phyloP scores from a whole-genome alignment of 2,329 filamentous ascomycete genomes.

The Talaromyces sp. region DNA sequence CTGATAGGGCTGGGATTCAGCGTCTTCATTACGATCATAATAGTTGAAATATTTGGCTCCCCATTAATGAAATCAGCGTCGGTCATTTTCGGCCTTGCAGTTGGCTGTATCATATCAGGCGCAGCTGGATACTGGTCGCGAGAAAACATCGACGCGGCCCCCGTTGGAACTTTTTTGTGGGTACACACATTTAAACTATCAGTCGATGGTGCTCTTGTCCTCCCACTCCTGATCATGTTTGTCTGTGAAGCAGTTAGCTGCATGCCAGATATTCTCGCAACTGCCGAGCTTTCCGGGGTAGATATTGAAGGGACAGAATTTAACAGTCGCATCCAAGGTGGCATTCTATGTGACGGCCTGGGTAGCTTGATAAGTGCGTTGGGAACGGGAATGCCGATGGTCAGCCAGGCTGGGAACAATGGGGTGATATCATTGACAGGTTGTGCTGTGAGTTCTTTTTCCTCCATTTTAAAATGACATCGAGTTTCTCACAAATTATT shows the following conservation, averaged over 20 bases:
- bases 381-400: constrained; percentile 75
- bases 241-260: constrained; percentile 73
- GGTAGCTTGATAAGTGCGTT: constrained; percentile 70
- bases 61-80: constrained; percentile 79
- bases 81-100: constrained; percentile 67
- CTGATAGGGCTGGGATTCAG: constrained; percentile 75
- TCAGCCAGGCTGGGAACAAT: constrained; percentile 78
- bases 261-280: constrained; percentile 48
- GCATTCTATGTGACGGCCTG: constrained; percentile 61
- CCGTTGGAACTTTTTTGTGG: constrained; percentile 60
- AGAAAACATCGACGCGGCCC: constrained; percentile 65
- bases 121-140: constrained; percentile 72
- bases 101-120: constrained; percentile 72
- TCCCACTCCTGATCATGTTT: constrained; percentile 64
- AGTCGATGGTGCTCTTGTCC: constrained; percentile 28
- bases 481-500: neutral
- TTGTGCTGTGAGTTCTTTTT: constrained; percentile 53
- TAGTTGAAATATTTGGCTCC: constrained; percentile 74
- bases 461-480: neutral
- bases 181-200: constrained; percentile 7
- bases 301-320: constrained; percentile 9
- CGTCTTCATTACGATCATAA: constrained; percentile 71
- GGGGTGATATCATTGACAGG: constrained; percentile 76
- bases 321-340: constrained; percentile 9
- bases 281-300: constrained; percentile 7